Conservation (phyloP, 345 rosid genomes). For the Arabidopsis suecica region DNA sequence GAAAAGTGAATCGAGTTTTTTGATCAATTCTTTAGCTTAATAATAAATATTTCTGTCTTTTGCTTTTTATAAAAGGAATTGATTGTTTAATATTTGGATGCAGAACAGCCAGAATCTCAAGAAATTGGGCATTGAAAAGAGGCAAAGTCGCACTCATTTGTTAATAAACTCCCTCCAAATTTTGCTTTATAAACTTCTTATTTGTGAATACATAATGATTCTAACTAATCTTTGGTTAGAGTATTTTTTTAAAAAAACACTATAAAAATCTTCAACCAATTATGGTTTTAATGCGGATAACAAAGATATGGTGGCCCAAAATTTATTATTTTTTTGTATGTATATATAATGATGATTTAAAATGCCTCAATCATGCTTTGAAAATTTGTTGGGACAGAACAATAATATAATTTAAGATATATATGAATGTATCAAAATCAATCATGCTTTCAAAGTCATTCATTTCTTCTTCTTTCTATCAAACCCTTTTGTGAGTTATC, state of each 20-base stretch:
- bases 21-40: constrained; percentile 1
- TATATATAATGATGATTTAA: constrained; percentile 6
- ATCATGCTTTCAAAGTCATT: not conserved
- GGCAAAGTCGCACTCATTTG: constrained; percentile 19
- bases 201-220: constrained; percentile 34
- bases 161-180: constrained; percentile 7
- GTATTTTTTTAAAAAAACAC: not conserved
- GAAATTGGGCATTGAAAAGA: constrained; percentile 38
- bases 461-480: not conserved
- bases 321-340: constrained; percentile 28
- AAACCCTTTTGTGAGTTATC: not conserved
- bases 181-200: constrained; percentile 16
- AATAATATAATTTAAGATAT: constrained; percentile 6
- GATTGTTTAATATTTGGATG: constrained; percentile 31
- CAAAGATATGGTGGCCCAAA: constrained; percentile 26
- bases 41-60: constrained; percentile 28
- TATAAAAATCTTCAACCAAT: constrained; percentile 2
- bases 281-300: constrained; percentile 29
- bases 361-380: constrained; percentile 23
- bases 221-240: constrained; percentile 22
- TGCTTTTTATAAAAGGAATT: constrained; percentile 26
- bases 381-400: constrained; percentile 7
- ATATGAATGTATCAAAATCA: not conserved
- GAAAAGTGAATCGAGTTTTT: constrained; percentile 41
- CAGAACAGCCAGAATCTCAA: constrained; percentile 51